A percentile compares a stretch with the other conserved stretches of the same genome.
Evolutionary conservation across 208 protist genomes (phyloP).

Genomic region (Lotmaria passim): DNA sequence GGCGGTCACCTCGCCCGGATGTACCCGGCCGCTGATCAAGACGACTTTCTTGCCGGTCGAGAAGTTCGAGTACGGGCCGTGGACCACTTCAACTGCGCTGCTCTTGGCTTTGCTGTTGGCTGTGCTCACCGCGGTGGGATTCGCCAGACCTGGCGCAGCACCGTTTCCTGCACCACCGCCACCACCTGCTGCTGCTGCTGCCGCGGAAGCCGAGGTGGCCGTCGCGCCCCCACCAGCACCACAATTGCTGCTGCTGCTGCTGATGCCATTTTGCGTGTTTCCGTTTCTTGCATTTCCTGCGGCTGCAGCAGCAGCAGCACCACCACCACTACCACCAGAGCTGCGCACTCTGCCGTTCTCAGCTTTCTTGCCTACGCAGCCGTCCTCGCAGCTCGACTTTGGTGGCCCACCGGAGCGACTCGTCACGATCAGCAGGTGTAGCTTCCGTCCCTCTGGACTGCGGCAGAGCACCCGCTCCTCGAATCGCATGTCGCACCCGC

Average conservation of each 20-base stretch:
- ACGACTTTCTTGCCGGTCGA: constrained; percentile 86
- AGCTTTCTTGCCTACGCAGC: too few relatives aligned
- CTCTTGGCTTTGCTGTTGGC: constrained; percentile 19
- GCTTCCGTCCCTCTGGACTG: constrained; percentile 82
- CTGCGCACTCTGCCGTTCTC: not conserved
- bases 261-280: not conserved
- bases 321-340: not conserved
- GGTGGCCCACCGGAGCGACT: constrained; percentile 36
- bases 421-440: constrained; percentile 84
- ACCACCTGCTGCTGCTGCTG: not conserved
- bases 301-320: not conserved
- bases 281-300: not conserved
- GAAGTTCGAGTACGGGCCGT: constrained; percentile 78
- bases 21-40: constrained; percentile 89
- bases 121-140: not conserved
- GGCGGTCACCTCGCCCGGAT: constrained; percentile 93
- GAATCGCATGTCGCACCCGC: constrained; percentile 67
- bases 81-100: constrained; percentile 22
- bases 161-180: not conserved
- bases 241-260: not conserved
- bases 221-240: not conserved
- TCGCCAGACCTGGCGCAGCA: not conserved
- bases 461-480: constrained; percentile 84
- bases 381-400: not conserved
- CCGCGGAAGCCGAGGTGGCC: not conserved